Percentiles rank a stretch among this genome's conserved stretches.
These are phyloP conservation scores for Candolleomyces aberdarensis DNA, from an alignment of 768 basidiomycete species.

Conservation along the genomic window DNA sequence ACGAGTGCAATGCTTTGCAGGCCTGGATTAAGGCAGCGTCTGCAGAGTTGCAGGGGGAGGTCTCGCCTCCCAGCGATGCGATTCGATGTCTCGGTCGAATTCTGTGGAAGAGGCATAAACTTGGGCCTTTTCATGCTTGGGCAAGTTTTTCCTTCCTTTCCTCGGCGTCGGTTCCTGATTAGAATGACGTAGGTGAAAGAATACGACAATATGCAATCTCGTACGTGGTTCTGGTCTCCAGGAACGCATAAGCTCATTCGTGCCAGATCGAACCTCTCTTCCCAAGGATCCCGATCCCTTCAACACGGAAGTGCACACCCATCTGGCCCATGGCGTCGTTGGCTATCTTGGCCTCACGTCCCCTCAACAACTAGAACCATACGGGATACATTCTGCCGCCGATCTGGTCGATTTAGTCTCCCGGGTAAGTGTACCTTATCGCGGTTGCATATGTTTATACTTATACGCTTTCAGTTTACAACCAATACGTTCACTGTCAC, in stretches of 20 bases:
- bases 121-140: conserved; percentile 53
- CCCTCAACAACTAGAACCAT: conserved; percentile 55
- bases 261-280: conserved; percentile 55
- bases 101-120: conserved; percentile 59
- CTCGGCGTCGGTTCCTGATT: background rate
- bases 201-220: conserved; percentile 71
- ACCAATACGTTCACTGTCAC: conserved; percentile 91
- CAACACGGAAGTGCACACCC: conserved; percentile 55
- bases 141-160: conserved; percentile 34
- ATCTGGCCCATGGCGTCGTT: conserved; percentile 72
- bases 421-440: conserved; percentile 42
- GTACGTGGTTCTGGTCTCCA: conserved; percentile 41
- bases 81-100: conserved; percentile 77
- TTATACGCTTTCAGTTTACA: conserved; percentile 56
- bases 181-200: conserved; percentile 47
- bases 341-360: conserved; percentile 63
- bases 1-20: conserved; percentile 71
- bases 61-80: conserved; percentile 66
- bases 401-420: conserved; percentile 74
- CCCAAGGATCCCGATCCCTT: conserved; percentile 33
- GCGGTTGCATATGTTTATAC: background rate
- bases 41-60: conserved; percentile 31
- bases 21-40: conserved; percentile 48
- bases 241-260: background rate
- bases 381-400: conserved; percentile 50